Base-by-base conservation (phyloP, 805 yeast species). In the Maudiozyma bulderi region DNA sequence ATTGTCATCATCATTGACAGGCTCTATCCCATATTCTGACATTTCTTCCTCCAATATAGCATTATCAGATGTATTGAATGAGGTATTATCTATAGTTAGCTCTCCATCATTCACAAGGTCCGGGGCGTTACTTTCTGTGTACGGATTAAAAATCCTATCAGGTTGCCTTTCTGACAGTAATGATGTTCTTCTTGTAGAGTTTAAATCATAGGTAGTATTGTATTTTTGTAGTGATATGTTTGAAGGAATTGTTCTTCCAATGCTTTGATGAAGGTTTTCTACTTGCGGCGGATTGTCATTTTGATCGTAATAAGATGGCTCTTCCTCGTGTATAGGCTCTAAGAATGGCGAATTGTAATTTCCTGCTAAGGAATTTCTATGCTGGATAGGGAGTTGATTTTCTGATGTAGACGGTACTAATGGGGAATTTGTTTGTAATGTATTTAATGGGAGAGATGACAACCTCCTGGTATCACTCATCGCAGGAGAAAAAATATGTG, bases 31-130 rank as follows among this genome's bases (percentile, higher is more conserved):
- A 48, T 53, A 56, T 6, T 54, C 64, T 11, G 57, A 60, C 35
- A 59, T 44, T 40, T 63, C 67, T 43, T 58, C 65, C 46, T 62
- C 67, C 13, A 59, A 45, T 29, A 61, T 44, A 1, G 64, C 67
- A 49, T 62, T 59, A 31, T 61, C 68, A n/a, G 67, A 65, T 33
- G 65, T 65, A 47, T 61, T 61, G 40, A 61, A 55, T 1, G 63
- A 57, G 7, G 66, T 59, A 43, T 60, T 57, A 35, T 55, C 64
- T 13, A 59, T 45, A 0, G 65, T 55, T 15, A 32, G 38, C 31
- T 57, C 60, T 13, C 70, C 95, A 65, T 91, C 95, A 67, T 84
- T 93, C 58, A 87, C 87, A 66, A 91, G 78, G 61, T 77, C 79
- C 52, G 84, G 84, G 53, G 76, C 74, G 57, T 75, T 83, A 10